Base-by-base conservation (phyloP, 2,329 filamentous ascomycete genomes). In the Didymella keratinophila region DNA sequence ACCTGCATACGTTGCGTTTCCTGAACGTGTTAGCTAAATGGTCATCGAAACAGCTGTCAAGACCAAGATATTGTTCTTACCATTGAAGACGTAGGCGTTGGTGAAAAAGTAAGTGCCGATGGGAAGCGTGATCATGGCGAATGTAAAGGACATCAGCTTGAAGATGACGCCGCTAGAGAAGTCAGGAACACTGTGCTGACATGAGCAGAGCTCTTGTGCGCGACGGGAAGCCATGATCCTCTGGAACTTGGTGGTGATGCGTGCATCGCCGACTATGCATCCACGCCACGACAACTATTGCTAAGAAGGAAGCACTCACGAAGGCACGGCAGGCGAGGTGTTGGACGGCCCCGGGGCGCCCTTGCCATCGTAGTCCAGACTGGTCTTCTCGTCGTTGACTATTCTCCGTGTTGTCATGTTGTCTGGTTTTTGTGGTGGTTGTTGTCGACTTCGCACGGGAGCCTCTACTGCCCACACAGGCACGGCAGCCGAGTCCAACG, bases 81-180 rank as follows among this genome's bases (percentile, higher is more conserved):
- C 93, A 68, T 83, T 82, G 78, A 96, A 97, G 27, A 97, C 69
- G 0, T 82, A 84, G 71, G 93, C 85, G 27, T 96, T 83, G 0
- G 91, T 90, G 44, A 90, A 71, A 76, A 96, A 99, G 78, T 97
- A 99, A 41, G 90, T 92, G 39, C 91, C 89, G 67, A 99, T 92
- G 14, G 95, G 95, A 20, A 91, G 79, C 16, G 90, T 85, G 60
- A 97, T 85, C 94, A 99, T 98, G 73, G 93, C 93, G 37, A 93
- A 81, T 0, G 93, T 96, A 79, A 97, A 98, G 63, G 86, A 88
- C 16, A 98, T 84, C 20, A 99, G 87, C 80, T 98, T 99, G 72
- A 89, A 80, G 64, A 99, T 95, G 65, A 98, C 93, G 72, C 90
- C 83, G 56, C 92, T 92, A 58, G 53, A 27, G 37, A 53, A 41